Conservation (phyloP, 2,329 filamentous ascomycete species). For the Aspergillus awamori region DNA sequence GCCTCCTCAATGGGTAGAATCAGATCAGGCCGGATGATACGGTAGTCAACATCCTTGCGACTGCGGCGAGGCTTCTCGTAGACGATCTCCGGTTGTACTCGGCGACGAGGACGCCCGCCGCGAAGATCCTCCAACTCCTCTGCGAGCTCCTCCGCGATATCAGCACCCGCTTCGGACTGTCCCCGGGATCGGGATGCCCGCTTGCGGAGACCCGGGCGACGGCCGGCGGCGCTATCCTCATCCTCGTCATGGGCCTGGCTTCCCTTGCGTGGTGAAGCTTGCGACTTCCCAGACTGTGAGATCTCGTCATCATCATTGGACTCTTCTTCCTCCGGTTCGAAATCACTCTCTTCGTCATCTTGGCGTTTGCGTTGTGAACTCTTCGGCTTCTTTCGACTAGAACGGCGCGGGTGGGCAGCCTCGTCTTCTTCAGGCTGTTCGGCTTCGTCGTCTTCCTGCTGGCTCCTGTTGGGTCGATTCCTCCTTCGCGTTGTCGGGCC, state of each 20-base stretch:
- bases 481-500: conserved; percentile 54
- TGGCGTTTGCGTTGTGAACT: conserved; percentile 49
- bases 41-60: conserved; percentile 78
- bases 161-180: conserved; percentile 49
- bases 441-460: conserved; percentile 27
- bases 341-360: conserved; percentile 63
- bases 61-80: conserved; percentile 56
- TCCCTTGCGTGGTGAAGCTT: conserved; percentile 47
- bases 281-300: conserved; percentile 54
- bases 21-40: conserved; percentile 75
- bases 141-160: conserved; percentile 59
- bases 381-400: conserved; percentile 44
- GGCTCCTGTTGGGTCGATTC: conserved; percentile 31
- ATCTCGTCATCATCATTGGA: conserved; percentile 55
- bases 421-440: conserved; percentile 36
- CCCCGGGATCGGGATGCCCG: conserved; percentile 51
- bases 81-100: conserved; percentile 38
- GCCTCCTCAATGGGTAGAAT: conserved; percentile 74
- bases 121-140: conserved; percentile 60
- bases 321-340: conserved; percentile 62
- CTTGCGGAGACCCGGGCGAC: conserved; percentile 57
- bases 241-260: conserved; percentile 49
- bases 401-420: conserved; percentile 38
- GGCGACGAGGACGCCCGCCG: conserved; percentile 46
- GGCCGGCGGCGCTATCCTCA: conserved; percentile 50